A percentile compares a stretch with the other conserved stretches of the same genome.
Evolutionary conservation across 1,284 basidiomycete genomes (phyloP).

Genomic region (Boletellus deceptivus): DNA sequence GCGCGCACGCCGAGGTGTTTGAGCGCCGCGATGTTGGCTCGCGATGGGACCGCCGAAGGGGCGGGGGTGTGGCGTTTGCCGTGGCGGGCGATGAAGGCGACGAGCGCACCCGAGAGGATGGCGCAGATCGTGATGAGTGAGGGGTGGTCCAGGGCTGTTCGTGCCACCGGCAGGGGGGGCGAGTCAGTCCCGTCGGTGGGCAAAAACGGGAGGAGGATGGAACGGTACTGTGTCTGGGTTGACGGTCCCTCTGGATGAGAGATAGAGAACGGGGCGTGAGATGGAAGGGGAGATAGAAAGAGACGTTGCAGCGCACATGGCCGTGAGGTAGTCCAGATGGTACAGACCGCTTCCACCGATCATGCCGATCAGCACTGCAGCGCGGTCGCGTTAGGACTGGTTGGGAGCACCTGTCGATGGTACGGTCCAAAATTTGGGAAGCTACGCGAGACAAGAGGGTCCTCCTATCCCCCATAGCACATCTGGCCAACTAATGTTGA

Average conservation of each 20-base stretch:
- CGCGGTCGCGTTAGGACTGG: neutral
- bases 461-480: too few species aligned
- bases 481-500: too few species aligned
- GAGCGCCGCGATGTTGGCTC: slow-evolving; percentile 95
- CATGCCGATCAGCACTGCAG: slow-evolving; percentile 72
- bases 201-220: neutral
- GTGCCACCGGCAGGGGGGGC: too few species aligned
- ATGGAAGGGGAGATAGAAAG: neutral
- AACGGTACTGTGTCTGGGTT: slow-evolving; percentile 68
- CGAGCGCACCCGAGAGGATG: slow-evolving; percentile 71
- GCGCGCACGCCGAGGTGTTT: slow-evolving; percentile 89
- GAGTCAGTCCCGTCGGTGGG: neutral
- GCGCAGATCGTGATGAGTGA: slow-evolving; percentile 88
- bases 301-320: slow-evolving; percentile 54
- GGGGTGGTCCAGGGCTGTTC: slow-evolving; percentile 89
- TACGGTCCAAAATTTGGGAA: too few species aligned
- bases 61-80: slow-evolving; percentile 73
- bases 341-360: slow-evolving; percentile 88
- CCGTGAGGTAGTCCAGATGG: slow-evolving; percentile 84
- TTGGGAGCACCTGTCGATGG: too few species aligned
- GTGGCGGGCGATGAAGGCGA: slow-evolving; percentile 94
- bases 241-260: slow-evolving; percentile 53
- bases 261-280: neutral
- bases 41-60: slow-evolving; percentile 77
- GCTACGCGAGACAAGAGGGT: too few species aligned